These are phyloP conservation scores for Chamaecyparis obtusa DNA, from an alignment of 75 land plant genomes.

Conservation along the genomic window DNA sequence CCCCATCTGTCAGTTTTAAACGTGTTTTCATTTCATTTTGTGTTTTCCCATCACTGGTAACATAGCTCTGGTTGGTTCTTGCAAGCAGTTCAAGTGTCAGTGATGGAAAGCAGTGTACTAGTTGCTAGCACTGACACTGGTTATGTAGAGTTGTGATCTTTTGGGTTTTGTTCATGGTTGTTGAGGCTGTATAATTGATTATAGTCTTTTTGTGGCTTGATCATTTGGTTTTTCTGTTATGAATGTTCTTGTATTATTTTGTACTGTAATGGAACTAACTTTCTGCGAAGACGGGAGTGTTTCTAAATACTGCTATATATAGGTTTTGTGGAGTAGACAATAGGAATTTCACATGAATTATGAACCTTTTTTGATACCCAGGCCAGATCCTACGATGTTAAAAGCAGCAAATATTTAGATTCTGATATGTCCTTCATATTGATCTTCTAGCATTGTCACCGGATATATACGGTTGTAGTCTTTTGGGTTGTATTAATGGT, in stretches of 20 bases:
- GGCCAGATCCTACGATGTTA: neutral
- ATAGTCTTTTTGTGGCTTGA: neutral
- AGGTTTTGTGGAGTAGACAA: neutral
- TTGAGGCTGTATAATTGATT: neutral
- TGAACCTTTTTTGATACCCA: neutral
- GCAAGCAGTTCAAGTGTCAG: neutral
- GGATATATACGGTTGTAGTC: neutral
- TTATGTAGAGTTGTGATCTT: neutral
- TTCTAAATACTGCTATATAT: neutral
- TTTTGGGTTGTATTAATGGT: neutral
- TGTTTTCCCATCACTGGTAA: neutral
- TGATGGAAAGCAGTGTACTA: neutral
- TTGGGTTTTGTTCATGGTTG: neutral
- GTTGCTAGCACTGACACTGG: neutral
- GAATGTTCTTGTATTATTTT: neutral
- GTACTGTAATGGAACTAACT: neutral
- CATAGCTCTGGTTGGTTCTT: neutral
- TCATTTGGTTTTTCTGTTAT: neutral
- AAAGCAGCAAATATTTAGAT: neutral
- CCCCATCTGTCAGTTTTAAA: neutral
- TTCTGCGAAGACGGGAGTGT: neutral
- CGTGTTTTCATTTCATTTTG: neutral
- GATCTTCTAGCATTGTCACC: neutral
- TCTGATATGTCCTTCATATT: neutral
- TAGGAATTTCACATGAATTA: neutral